Evolutionary conservation across 257 asterid species (phyloP).

Genomic region (Knoxia roxburghii): DNA sequence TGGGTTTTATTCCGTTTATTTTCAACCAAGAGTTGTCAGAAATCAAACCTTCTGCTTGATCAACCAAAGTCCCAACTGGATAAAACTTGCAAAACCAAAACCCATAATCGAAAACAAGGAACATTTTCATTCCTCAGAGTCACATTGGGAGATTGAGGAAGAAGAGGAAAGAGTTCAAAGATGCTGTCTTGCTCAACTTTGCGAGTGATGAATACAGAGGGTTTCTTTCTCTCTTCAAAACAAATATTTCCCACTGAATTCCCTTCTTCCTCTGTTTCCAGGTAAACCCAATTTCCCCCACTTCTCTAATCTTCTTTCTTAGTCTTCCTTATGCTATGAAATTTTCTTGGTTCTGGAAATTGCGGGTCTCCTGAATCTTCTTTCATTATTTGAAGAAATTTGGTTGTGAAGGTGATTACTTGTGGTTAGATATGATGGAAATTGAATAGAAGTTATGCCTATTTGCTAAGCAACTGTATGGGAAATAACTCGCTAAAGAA

Average conservation of each 20-base stretch:
- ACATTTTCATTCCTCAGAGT: neutral
- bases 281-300: conserved; percentile 24
- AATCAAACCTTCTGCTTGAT: neutral
- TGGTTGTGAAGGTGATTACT: no score
- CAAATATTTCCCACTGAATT: conserved; percentile 26
- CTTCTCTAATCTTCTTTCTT: neutral
- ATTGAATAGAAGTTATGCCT: neutral
- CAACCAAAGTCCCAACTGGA: neutral
- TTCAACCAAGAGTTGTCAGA: neutral
- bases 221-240: conserved; percentile 22
- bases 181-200: conserved; percentile 41
- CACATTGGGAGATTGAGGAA: neutral
- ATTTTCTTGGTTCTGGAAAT: neutral
- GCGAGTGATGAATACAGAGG: conserved; percentile 35
- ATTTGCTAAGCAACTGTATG: neutral
- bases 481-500: no score
- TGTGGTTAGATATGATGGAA: no score
- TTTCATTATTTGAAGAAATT: no score
- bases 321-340: neutral
- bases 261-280: conserved; percentile 33
- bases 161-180: neutral
- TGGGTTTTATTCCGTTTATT: no score
- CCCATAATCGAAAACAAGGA: neutral
- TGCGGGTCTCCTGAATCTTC: neutral
- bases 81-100: conserved; percentile 2